A percentile compares a stretch with the other conserved stretches of the same genome.
Conservation (phyloP, 139 green algal species). For the Picochlorum sp. region DNA sequence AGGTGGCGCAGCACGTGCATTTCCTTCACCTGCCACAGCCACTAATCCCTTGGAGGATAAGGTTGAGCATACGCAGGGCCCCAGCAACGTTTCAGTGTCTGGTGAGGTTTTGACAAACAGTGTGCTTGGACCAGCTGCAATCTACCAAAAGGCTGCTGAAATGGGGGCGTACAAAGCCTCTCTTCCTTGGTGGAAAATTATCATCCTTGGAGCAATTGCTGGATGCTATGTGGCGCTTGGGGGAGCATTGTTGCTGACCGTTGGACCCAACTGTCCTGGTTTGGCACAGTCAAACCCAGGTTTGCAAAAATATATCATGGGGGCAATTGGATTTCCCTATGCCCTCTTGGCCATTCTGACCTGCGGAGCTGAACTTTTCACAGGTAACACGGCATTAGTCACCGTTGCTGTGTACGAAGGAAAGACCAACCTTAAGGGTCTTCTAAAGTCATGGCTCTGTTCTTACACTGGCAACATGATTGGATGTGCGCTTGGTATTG, state of each 20-base stretch:
- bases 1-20: conserved; percentile 4
- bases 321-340: conserved; percentile 50
- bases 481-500: conserved; percentile 52
- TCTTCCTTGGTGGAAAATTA: conserved; percentile 32
- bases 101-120: not conserved
- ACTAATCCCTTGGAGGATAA: not conserved
- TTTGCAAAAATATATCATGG: conserved; percentile 37
- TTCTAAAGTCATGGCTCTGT: conserved; percentile 59
- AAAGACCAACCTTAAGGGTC: conserved; percentile 22
- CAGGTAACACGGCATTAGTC: conserved; percentile 65
- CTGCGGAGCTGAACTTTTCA: conserved; percentile 77
- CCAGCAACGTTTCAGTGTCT: not conserved
- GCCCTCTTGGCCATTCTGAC: conserved; percentile 54
- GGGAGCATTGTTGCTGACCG: conserved; percentile 42
- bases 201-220: conserved; percentile 41
- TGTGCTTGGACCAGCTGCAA: not conserved
- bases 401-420: conserved; percentile 46
- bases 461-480: conserved; percentile 77
- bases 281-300: conserved; percentile 46
- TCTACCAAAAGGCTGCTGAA: conserved; percentile 8
- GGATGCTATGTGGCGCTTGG: conserved; percentile 63
- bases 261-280: conserved; percentile 41
- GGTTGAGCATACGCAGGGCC: not conserved
- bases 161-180: conserved; percentile 18
- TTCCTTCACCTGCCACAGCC: not conserved